Conservation (phyloP, 2,329 filamentous ascomycete species). For the Blumeria hordei region DNA sequence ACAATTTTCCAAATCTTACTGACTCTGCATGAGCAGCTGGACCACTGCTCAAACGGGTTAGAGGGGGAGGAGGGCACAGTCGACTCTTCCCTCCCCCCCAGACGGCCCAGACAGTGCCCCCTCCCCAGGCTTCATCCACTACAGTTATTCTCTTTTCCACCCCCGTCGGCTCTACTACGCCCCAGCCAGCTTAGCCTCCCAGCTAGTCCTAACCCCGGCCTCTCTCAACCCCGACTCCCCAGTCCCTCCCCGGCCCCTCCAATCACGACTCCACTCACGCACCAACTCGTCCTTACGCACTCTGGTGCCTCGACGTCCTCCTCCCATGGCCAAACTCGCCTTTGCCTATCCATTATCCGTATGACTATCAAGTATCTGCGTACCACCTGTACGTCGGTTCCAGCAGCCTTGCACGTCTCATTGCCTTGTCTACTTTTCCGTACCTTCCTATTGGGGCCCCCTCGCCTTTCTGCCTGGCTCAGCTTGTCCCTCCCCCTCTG, state of each 20-base stretch:
- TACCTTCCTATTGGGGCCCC: slow-evolving; percentile 10
- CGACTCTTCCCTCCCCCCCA: too few relatives aligned
- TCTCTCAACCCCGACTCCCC: background rate
- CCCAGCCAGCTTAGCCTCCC: background rate
- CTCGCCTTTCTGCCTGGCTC: slow-evolving; percentile 3
- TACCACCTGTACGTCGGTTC: slow-evolving; percentile 4
- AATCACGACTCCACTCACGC: background rate
- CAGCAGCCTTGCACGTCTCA: slow-evolving; percentile 12
- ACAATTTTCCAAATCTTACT: too few relatives aligned
- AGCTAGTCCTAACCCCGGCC: background rate
- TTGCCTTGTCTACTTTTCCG: slow-evolving; percentile 7
- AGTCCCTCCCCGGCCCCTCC: background rate
- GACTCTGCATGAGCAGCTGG: too few relatives aligned
- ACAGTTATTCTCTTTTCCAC: too few relatives aligned
- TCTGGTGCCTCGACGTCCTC: background rate
- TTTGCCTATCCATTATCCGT: background rate
- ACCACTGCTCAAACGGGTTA: too few relatives aligned
- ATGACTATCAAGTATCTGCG: slow-evolving; percentile 4
- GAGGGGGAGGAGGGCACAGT: too few relatives aligned
- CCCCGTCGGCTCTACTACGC: background rate
- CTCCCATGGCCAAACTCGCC: background rate
- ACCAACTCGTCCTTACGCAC: background rate
- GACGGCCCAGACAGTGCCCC: too few relatives aligned
- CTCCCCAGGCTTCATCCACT: too few relatives aligned
- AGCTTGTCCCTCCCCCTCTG: background rate